These are phyloP conservation scores for Aspergillus pseudoglaucus DNA, from an alignment of 2,329 filamentous ascomycete species.

Conservation along the genomic window DNA sequence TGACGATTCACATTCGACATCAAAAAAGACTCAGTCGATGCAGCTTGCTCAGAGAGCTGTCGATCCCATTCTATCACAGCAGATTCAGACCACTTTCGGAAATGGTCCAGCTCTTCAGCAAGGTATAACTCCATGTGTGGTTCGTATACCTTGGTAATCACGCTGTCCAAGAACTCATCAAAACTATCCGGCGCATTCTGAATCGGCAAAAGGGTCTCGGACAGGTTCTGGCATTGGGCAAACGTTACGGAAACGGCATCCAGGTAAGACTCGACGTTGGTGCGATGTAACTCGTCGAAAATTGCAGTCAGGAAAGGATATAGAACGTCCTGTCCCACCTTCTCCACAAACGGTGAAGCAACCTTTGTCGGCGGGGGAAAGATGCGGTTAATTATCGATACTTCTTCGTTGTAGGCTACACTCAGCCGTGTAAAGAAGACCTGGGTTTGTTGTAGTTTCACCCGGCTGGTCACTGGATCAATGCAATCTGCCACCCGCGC, in stretches of 20 bases:
- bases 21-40: conserved; percentile 83
- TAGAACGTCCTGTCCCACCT: conserved; percentile 73
- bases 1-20: conserved; percentile 94
- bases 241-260: conserved; percentile 83
- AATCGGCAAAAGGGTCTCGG: conserved; percentile 62
- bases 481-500: conserved; percentile 77
- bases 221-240: conserved; percentile 74
- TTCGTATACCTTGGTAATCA: conserved; percentile 72
- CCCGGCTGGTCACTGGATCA: conserved; percentile 57
- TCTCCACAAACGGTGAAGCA: conserved; percentile 71
- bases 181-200: conserved; percentile 54
- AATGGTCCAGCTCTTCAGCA: conserved; percentile 82
- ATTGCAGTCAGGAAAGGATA: conserved; percentile 79
- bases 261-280: conserved; percentile 69
- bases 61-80: conserved; percentile 85
- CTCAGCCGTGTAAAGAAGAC: conserved; percentile 72
- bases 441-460: conserved; percentile 73
- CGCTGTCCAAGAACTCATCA: conserved; percentile 57
- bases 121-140: conserved; percentile 91
- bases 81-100: conserved; percentile 66
- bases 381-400: conserved; percentile 69
- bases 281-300: conserved; percentile 78
- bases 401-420: conserved; percentile 73
- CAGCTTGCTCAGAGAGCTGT: conserved; percentile 84
- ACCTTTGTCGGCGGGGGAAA: conserved; percentile 68